Percentiles rank a stretch among this genome's conserved stretches.
Evolutionary conservation across 2,329 filamentous ascomycete species (phyloP).

Genomic region (Apiospora rasikravindrae): DNA sequence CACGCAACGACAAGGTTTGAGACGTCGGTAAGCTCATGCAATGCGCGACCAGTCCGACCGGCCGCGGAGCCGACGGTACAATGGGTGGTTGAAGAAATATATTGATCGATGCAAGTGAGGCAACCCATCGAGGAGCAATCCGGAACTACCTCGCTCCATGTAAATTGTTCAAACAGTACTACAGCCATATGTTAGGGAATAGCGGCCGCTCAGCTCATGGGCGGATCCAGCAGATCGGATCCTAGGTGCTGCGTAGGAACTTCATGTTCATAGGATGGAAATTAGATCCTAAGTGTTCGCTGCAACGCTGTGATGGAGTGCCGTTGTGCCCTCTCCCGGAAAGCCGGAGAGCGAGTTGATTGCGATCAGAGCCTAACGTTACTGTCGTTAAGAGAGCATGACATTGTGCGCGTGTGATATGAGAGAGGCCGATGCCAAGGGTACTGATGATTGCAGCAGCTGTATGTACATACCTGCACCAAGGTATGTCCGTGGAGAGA

Average conservation of each 20-base stretch:
- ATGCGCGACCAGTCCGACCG: constrained; percentile 7
- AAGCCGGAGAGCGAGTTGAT: constrained; percentile 22
- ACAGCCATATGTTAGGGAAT: background rate
- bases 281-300: constrained; percentile 29
- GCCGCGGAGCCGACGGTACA: constrained; percentile 10
- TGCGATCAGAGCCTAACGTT: constrained; percentile 10
- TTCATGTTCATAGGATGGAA: background rate
- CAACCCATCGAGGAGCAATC: background rate
- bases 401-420: background rate
- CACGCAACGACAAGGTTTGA: constrained; percentile 13
- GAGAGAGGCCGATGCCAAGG: background rate
- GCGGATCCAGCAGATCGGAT: constrained; percentile 22
- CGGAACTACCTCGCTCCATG: constrained; percentile 14
- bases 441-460: background rate
- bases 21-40: constrained; percentile 7
- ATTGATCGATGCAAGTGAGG: constrained; percentile 1
- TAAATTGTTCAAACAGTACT: constrained; percentile 11
- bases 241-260: background rate
- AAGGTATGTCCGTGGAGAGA: background rate
- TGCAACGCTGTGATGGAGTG: constrained; percentile 32
- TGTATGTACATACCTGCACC: background rate
- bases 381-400: constrained; percentile 11
- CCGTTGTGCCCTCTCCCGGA: constrained; percentile 21
- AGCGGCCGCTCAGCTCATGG: constrained; percentile 17
- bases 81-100: constrained; percentile 12